phyloP scores from a whole-genome alignment of 768 basidiomycete species.

The Xerocomellus dryophilus region DNA sequence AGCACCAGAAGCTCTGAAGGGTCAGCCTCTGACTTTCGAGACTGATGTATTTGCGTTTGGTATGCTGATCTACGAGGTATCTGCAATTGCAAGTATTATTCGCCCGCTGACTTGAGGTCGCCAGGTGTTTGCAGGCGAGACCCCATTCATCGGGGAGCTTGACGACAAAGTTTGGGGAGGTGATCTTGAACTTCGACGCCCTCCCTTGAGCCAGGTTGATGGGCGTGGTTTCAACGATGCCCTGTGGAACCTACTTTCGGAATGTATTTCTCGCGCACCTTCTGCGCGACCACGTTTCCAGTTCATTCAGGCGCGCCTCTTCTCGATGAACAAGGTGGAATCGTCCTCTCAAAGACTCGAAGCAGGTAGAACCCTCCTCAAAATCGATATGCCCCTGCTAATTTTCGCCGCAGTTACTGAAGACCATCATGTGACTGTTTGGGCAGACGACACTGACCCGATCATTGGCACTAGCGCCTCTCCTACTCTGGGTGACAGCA shows the following conservation, averaged over 20 bases:
- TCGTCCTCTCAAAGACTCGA: not conserved
- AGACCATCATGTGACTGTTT: too few species aligned
- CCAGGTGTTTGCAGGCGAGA: slow-evolving; percentile 8
- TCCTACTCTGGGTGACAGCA: too few species aligned
- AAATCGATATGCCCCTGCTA: too few species aligned
- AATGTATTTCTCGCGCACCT: not conserved
- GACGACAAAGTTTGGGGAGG: not conserved
- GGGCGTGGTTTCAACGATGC: too few species aligned
- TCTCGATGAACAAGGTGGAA: not conserved
- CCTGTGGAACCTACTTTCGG: slow-evolving; percentile 4
- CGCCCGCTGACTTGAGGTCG: not conserved
- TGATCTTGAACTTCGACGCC: not conserved
- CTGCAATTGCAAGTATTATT: not conserved
- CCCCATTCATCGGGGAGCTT: slow-evolving; percentile 5
- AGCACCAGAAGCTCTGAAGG: slow-evolving; percentile 27
- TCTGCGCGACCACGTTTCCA: slow-evolving; percentile 4
- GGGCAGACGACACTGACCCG: too few species aligned
- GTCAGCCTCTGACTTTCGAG: slow-evolving; percentile 12
- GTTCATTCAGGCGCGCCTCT: not conserved
- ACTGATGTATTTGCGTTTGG: slow-evolving; percentile 33
- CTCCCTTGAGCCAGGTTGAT: not conserved
- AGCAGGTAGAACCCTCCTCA: not conserved
- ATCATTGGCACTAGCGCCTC: too few species aligned
- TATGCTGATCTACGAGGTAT: slow-evolving; percentile 31
- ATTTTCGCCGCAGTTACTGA: not conserved